phyloP scores from a whole-genome alignment of 192 early-diverging fungal genomes.

The Gigaspora rosea region DNA sequence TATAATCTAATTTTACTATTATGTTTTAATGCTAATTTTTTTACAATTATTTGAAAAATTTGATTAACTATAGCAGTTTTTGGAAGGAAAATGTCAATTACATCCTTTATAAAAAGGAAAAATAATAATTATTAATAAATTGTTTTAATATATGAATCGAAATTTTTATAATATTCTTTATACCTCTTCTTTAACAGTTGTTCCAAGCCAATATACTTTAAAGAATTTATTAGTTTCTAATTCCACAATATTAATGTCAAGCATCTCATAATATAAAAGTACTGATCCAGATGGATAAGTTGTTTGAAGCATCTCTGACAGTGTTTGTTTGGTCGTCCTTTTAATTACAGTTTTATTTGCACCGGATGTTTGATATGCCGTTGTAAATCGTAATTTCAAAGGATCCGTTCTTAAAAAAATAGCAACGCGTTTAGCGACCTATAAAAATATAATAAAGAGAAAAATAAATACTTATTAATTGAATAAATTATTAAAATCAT shows the following conservation, averaged over 20 bases:
- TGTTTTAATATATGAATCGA: no score
- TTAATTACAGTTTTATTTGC: slow-evolving; percentile 37
- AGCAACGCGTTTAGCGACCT: slow-evolving; percentile 66
- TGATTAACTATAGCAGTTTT: slow-evolving; percentile 55
- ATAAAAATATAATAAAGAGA: slow-evolving; percentile 37
- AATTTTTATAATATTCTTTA: no score
- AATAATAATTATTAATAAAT: no score
- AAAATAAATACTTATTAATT: no score
- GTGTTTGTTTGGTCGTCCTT: slow-evolving; percentile 35
- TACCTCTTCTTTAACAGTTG: slow-evolving; percentile 68
- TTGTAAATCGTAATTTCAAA: slow-evolving; percentile 26
- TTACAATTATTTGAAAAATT: slow-evolving; percentile 52
- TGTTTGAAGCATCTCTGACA: slow-evolving; percentile 46
- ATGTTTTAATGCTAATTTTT: slow-evolving; percentile 50
- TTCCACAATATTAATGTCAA: slow-evolving; percentile 81
- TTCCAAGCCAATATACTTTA: slow-evolving; percentile 69
- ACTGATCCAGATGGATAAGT: slow-evolving; percentile 34
- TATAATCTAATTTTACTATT: slow-evolving; percentile 60
- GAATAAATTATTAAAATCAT: no score
- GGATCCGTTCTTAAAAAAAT: slow-evolving; percentile 63
- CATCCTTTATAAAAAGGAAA: slow-evolving; percentile 3
- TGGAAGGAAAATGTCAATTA: slow-evolving; percentile 70
- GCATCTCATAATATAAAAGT: slow-evolving; percentile 78
- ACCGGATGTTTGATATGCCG: slow-evolving; percentile 36
- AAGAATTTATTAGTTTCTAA: slow-evolving; percentile 77